These are phyloP conservation scores for Dendrobium officinale DNA, from an alignment of 106 monocot species.

Conservation along the genomic window DNA sequence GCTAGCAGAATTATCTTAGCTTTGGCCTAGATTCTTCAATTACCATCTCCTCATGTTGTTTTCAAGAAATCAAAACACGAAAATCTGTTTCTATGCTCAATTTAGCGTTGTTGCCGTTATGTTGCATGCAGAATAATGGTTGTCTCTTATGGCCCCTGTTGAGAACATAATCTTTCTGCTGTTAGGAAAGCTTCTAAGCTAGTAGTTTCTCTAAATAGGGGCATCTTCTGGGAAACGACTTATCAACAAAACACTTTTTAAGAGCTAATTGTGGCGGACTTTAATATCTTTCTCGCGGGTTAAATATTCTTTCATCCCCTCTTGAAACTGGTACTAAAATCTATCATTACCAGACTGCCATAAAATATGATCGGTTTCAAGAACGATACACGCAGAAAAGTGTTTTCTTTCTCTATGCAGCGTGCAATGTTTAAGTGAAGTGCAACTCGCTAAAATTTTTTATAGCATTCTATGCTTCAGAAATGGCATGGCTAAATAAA, in stretches of 20 bases:
- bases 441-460: background rate
- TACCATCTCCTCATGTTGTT: background rate
- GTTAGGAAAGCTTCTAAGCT: background rate
- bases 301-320: background rate
- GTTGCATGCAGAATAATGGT: background rate
- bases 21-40: background rate
- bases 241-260: background rate
- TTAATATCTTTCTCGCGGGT: background rate
- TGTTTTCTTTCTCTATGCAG: background rate
- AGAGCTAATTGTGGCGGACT: background rate
- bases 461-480: background rate
- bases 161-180: background rate
- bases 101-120: background rate
- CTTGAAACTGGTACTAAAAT: background rate
- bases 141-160: background rate
- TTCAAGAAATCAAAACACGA: background rate
- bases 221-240: background rate
- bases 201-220: background rate
- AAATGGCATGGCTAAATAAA: background rate
- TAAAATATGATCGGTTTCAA: background rate
- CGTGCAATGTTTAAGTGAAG: background rate
- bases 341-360: background rate
- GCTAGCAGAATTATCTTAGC: background rate
- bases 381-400: background rate
- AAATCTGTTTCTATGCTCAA: background rate